Percentiles rank a stretch among this genome's conserved stretches.
phyloP scores from a whole-genome alignment of 2,329 filamentous ascomycete species.

The Fusarium longipes region DNA sequence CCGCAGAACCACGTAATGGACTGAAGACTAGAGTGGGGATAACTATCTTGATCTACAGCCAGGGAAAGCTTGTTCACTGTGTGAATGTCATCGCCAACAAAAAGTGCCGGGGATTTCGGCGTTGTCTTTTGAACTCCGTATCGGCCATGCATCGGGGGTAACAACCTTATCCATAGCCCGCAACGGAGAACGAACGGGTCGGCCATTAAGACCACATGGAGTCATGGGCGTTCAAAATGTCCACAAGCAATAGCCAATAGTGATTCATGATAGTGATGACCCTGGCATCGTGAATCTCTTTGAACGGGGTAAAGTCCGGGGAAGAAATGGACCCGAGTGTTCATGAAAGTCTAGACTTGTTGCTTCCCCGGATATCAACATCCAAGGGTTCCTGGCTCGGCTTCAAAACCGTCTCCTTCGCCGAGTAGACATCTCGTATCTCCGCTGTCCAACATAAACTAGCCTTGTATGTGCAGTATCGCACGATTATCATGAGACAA shows the following conservation, averaged over 20 bases:
- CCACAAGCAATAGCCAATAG: slow-evolving; percentile 1
- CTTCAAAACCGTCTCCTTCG: slow-evolving; percentile 13
- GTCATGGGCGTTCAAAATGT: background rate
- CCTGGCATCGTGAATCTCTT: slow-evolving; percentile 3
- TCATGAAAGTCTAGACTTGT: slow-evolving; percentile 5
- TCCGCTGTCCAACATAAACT: background rate
- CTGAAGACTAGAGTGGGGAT: slow-evolving; percentile 6
- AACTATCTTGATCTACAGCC: slow-evolving; percentile 26
- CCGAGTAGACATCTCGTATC: slow-evolving; percentile 36
- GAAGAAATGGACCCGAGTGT: slow-evolving; percentile 7
- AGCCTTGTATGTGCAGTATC: slow-evolving; percentile 4
- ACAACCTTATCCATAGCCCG: slow-evolving; percentile 23
- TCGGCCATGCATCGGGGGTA: slow-evolving; percentile 23
- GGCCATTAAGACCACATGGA: background rate
- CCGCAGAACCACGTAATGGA: slow-evolving; percentile 31
- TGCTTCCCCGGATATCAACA: slow-evolving; percentile 8
- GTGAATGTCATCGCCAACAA: slow-evolving; percentile 16
- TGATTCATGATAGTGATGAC: background rate
- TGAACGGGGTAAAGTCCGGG: slow-evolving; percentile 16
- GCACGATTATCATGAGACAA: slow-evolving; percentile 9
- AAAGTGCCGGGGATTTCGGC: slow-evolving; percentile 23
- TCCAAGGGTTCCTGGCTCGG: background rate
- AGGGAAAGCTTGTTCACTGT: slow-evolving; percentile 26
- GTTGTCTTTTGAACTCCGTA: slow-evolving; percentile 37
- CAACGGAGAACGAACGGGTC: slow-evolving; percentile 19